Evolutionary conservation across 805 yeast genomes (phyloP).

Genomic region (Ogataea siamensis): DNA sequence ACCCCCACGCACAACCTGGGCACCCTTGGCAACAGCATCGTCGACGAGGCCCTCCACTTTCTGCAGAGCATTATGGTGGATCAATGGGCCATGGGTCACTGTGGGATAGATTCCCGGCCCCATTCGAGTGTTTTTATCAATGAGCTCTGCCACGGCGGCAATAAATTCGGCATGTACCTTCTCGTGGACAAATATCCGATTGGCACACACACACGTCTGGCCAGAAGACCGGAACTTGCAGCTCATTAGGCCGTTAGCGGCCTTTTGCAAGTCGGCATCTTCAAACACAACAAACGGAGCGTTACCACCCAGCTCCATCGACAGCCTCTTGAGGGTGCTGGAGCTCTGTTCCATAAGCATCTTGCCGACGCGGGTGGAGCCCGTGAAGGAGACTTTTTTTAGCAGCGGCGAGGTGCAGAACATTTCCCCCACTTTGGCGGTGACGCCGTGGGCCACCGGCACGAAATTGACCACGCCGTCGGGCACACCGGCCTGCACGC

Average conservation of each 20-base stretch:
- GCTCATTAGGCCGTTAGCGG: slow-evolving; percentile 57
- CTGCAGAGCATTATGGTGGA: slow-evolving; percentile 53
- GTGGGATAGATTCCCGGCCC: slow-evolving; percentile 62
- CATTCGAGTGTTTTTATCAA: slow-evolving; percentile 43
- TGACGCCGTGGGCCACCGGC: slow-evolving; percentile 40
- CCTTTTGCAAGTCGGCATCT: slow-evolving; percentile 65
- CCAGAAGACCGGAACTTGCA: slow-evolving; percentile 74
- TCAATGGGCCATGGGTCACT: slow-evolving; percentile 72
- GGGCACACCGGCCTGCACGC: slow-evolving; percentile 67
- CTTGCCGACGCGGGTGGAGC: slow-evolving; percentile 73
- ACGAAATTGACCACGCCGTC: slow-evolving; percentile 66
- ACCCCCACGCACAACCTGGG: slow-evolving; percentile 60
- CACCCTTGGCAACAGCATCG: slow-evolving; percentile 66
- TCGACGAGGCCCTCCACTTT: slow-evolving; percentile 59
- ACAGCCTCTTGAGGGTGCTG: slow-evolving; percentile 61
- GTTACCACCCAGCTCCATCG: slow-evolving; percentile 78
- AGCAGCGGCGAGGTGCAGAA: slow-evolving; percentile 54
- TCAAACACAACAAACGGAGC: slow-evolving; percentile 75
- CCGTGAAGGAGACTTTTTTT: slow-evolving; percentile 72
- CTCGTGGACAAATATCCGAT: slow-evolving; percentile 63
- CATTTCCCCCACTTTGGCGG: slow-evolving; percentile 52
- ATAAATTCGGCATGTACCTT: slow-evolving; percentile 59
- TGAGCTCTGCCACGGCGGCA: slow-evolving; percentile 42
- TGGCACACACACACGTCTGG: slow-evolving; percentile 79
- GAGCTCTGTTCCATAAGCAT: slow-evolving; percentile 58